Base-by-base conservation (phyloP, 257 asterid species). In the Solanum pinnatisectum region DNA sequence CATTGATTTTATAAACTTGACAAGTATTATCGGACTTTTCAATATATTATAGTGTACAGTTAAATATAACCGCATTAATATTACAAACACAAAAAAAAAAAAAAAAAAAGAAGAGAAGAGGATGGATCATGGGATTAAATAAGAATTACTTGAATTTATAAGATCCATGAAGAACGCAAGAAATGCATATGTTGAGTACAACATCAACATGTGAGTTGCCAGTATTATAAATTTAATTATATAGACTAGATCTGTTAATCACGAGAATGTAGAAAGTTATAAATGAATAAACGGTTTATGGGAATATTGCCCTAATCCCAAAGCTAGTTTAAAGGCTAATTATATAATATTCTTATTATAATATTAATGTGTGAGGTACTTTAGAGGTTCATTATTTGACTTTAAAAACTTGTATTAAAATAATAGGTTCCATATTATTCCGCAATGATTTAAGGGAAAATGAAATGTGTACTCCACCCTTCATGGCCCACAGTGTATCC, bases 141-240 rank as follows among this genome's bases (percentile, higher is more conserved):
- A 42, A 42, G 37, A 78, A 42, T 25, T 25, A 3, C 13, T 40
- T 40, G 23, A 40, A n/a, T 40, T 77, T 40, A n/a, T 79, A 87
- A 85, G 91, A 90, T 90, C 90, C 90, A 87, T 40, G 42, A 89
- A 89, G 37, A 84, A 78, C 91, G 92, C 78, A 49, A 73, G 88
- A 88, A 90, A 87, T 90, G 71, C 90, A 84, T 84, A 71, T 70
- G 56, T 36, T 42, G 84, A 78, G 65, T 78, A 8, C 65, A 35
- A 76, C 86, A 76, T 67, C n/a, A 82, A 67, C 39, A 44, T 68
- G 86, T 93, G 90, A 87, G 92, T 92, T 91, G 90, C 16, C 36
- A 3, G 52, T 81, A 84, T 74, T 36, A n/a, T 4, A 25, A 78
- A 16, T 49, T 84, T n/a, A 86, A 23, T 63, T 46, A 4, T 6